These are phyloP conservation scores for Moniliophthora roreri DNA, from an alignment of 1,284 basidiomycete species.

Conservation along the genomic window DNA sequence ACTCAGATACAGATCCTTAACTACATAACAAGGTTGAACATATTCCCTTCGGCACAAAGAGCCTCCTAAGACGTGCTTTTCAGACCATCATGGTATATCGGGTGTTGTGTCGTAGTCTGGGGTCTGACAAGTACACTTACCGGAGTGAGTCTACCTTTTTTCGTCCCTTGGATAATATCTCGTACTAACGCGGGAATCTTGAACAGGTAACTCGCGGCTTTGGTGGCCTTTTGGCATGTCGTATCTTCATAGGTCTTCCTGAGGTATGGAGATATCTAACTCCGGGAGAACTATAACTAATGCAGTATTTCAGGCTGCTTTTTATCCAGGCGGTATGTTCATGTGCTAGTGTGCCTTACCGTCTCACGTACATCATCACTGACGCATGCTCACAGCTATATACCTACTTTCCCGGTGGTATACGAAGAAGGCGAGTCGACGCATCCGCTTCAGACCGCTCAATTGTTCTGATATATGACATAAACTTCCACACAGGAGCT, in stretches of 20 bases:
- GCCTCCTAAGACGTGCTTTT: not conserved
- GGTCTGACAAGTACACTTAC: constrained; percentile 62
- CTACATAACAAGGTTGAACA: too few relatives aligned
- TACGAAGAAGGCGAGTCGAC: constrained; percentile 53
- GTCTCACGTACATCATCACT: not conserved
- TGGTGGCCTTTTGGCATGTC: constrained; percentile 53
- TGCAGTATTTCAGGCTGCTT: constrained; percentile 42
- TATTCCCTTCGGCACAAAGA: not conserved
- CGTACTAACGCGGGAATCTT: too few relatives aligned
- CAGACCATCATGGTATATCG: constrained; percentile 65
- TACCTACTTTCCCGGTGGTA: constrained; percentile 68
- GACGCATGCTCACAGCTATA: constrained; percentile 29
- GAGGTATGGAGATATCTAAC: constrained; percentile 43
- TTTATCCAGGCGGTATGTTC: constrained; percentile 51
- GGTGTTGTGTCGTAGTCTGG: constrained; percentile 58
- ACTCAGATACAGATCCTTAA: too few relatives aligned
- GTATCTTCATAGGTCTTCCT: constrained; percentile 62
- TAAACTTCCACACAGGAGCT: constrained; percentile 51
- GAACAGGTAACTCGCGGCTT: constrained; percentile 53
- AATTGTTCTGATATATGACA: not conserved
- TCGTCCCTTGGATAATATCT: too few relatives aligned
- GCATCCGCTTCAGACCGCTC: not conserved
- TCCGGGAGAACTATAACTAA: not conserved
- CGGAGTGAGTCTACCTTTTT: constrained; percentile 47
- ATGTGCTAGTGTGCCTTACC: too few relatives aligned